phyloP scores from a whole-genome alignment of 257 asterid genomes.

The Solanum lycopersicoides region DNA sequence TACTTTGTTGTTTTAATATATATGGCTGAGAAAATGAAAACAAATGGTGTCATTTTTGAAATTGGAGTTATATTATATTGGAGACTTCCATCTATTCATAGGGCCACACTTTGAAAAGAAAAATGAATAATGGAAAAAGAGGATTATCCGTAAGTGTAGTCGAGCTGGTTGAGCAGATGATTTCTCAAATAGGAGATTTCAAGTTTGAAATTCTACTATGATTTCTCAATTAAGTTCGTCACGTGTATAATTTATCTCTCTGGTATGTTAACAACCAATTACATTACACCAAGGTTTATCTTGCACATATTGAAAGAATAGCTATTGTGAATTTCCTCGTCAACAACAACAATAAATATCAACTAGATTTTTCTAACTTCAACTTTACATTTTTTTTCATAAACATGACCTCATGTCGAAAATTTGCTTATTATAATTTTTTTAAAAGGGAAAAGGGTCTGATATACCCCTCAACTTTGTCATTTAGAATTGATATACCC shows the following conservation, averaged over 20 bases:
- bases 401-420: fast-evolving
- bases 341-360: background rate
- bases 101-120: background rate
- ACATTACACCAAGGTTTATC: fast-evolving
- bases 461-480: too few species aligned
- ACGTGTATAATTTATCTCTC: background rate
- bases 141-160: fast-evolving
- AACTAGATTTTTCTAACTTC: too few species aligned
- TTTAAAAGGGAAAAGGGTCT: too few species aligned
- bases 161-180: background rate
- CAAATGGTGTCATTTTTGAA: background rate
- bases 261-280: background rate
- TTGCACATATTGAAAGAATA: fast-evolving
- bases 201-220: too few species aligned
- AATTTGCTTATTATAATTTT: background rate
- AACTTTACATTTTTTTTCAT: background rate
- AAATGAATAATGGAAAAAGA: background rate
- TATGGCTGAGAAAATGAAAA: background rate
- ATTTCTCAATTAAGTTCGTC: background rate
- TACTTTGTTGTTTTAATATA: background rate
- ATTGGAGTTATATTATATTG: background rate
- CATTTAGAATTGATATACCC: too few species aligned
- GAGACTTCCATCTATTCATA: background rate
- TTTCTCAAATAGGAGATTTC: background rate
- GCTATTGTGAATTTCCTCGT: fast-evolving